phyloP scores from a whole-genome alignment of 2,329 filamentous ascomycete species.

The Macrophomina tecta region DNA sequence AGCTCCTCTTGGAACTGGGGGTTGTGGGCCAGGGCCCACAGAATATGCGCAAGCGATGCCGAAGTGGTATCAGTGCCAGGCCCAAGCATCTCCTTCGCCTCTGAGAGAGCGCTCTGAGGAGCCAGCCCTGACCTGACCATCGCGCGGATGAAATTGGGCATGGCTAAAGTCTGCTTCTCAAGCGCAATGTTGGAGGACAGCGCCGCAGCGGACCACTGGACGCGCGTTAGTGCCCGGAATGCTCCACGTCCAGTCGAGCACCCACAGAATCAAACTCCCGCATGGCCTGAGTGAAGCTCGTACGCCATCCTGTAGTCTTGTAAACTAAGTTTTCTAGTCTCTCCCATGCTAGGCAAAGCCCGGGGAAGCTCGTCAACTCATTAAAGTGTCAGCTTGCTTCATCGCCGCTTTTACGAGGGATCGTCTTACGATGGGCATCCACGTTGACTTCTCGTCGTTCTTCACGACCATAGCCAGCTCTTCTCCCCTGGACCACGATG shows the following conservation, averaged over 20 bases:
- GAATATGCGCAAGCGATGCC: slow-evolving; percentile 4
- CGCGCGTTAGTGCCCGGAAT: background rate
- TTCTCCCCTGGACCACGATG: background rate
- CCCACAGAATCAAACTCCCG: slow-evolving; percentile 7
- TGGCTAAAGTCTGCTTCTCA: background rate
- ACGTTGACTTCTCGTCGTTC: slow-evolving; percentile 15
- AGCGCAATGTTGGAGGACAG: background rate
- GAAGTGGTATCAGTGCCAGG: slow-evolving; percentile 8
- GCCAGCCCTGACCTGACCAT: slow-evolving; percentile 6
- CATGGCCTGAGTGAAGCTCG: background rate
- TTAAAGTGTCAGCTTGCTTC: background rate
- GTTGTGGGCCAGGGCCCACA: slow-evolving; percentile 16
- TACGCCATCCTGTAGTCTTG: background rate
- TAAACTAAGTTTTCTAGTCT: background rate
- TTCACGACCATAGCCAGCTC: slow-evolving; percentile 8
- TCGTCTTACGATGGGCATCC: background rate
- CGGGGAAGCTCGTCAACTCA: slow-evolving; percentile 3
- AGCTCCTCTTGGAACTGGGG: slow-evolving; percentile 1
- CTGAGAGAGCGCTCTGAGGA: slow-evolving; percentile 1
- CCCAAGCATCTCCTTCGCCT: slow-evolving; percentile 14
- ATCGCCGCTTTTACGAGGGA: background rate
- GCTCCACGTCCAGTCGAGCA: background rate
- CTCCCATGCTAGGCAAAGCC: slow-evolving; percentile 1
- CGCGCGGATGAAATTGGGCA: slow-evolving; percentile 9
- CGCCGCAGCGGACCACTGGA: slow-evolving; percentile 1